These are phyloP conservation scores for Malus hybrid DNA, from an alignment of 331 rosid genomes.

Conservation along the genomic window DNA sequence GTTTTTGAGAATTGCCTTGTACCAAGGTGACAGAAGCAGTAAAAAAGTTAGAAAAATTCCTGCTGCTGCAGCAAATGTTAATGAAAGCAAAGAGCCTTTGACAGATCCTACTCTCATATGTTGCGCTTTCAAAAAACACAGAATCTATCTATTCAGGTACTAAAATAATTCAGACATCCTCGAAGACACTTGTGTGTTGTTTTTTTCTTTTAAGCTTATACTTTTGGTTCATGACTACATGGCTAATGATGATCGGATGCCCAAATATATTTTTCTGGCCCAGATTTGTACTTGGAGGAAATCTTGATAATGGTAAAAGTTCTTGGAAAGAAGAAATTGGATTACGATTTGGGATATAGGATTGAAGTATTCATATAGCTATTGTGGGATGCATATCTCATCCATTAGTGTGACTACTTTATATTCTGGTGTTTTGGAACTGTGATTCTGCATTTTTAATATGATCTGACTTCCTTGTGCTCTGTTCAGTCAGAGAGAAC, in stretches of 20 bases:
- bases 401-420: not conserved
- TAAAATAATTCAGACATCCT: not conserved
- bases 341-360: not conserved
- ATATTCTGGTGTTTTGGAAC: not conserved
- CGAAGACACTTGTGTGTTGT: not conserved
- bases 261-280: not conserved
- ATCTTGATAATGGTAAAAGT: not conserved
- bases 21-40: slow-evolving; percentile 79
- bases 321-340: not conserved
- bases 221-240: not conserved
- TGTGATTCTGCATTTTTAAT: slow-evolving; percentile 5
- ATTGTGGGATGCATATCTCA: not conserved
- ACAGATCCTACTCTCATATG: slow-evolving; percentile 90
- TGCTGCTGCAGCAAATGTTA: slow-evolving; percentile 78
- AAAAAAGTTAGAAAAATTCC: slow-evolving; percentile 89
- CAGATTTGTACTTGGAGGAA: not conserved
- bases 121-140: slow-evolving; percentile 97
- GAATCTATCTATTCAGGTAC: slow-evolving; percentile 90
- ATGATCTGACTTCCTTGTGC: slow-evolving; percentile 9
- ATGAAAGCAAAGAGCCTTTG: slow-evolving; percentile 93
- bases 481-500: slow-evolving; percentile 73
- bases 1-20: slow-evolving; percentile 78
- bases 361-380: not conserved
- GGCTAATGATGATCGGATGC: not conserved
- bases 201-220: not conserved